These are phyloP conservation scores for Metschnikowia picachoensis DNA, from an alignment of 805 yeast species.

Conservation along the genomic window DNA sequence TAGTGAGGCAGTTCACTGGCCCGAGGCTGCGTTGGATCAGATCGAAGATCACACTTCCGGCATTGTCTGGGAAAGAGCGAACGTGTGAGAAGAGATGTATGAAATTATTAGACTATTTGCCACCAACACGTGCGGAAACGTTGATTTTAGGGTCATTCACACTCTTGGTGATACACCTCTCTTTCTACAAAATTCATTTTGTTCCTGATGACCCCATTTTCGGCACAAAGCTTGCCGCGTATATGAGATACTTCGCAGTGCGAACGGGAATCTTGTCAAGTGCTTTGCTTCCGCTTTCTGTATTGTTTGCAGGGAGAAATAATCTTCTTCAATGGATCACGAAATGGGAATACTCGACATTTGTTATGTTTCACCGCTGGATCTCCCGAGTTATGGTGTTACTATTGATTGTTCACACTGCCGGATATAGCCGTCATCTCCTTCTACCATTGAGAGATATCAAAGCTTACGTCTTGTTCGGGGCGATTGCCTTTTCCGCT, in stretches of 20 bases:
- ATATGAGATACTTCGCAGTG: constrained; percentile 37
- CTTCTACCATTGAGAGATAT: neutral
- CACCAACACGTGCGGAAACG: constrained; percentile 17
- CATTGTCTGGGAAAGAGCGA: constrained; percentile 26
- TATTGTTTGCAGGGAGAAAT: constrained; percentile 19
- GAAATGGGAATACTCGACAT: constrained; percentile 43
- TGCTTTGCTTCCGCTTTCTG: constrained; percentile 13
- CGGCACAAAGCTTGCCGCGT: constrained; percentile 26
- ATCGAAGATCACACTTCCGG: constrained; percentile 37
- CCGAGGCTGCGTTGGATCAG: constrained; percentile 31
- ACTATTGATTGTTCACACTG: constrained; percentile 42
- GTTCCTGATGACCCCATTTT: constrained; percentile 16
- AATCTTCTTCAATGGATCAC: constrained; percentile 34
- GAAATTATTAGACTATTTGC: constrained; percentile 26
- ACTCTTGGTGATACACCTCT: constrained; percentile 1
- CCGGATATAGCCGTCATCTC: constrained; percentile 11
- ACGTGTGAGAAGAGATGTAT: constrained; percentile 25
- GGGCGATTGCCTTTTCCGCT: constrained; percentile 40
- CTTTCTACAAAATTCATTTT: constrained; percentile 8
- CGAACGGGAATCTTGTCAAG: constrained; percentile 18
- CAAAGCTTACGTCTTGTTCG: constrained; percentile 26
- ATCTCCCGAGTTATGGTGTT: constrained; percentile 43
- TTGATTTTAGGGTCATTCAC: constrained; percentile 9
- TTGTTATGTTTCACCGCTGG: constrained; percentile 57
- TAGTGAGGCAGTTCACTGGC: constrained; percentile 21